phyloP scores from a whole-genome alignment of 805 yeast genomes.

The Barnettozyma pratensis region DNA sequence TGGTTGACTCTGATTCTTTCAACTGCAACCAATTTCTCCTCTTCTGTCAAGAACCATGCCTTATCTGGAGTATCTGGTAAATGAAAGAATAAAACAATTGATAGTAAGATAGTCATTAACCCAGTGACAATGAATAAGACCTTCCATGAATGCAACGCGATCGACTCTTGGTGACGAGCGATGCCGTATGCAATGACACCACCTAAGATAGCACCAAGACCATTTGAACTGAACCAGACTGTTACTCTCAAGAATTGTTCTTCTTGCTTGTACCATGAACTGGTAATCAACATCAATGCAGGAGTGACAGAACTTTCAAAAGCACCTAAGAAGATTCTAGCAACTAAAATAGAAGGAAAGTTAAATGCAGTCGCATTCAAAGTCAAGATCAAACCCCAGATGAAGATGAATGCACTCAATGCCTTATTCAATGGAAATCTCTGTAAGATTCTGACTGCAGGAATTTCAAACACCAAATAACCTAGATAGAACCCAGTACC shows the following conservation, averaged over 20 bases:
- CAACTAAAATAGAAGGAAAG: slow-evolving; percentile 34
- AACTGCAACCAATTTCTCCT: slow-evolving; percentile 43
- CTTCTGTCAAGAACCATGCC: slow-evolving; percentile 42
- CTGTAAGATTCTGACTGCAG: slow-evolving; percentile 44
- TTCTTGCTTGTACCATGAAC: slow-evolving; percentile 51
- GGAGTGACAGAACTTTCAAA: slow-evolving; percentile 54
- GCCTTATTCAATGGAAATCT: slow-evolving; percentile 52
- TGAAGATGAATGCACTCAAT: slow-evolving; percentile 40
- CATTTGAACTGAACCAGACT: slow-evolving; percentile 40
- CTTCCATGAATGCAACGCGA: slow-evolving; percentile 52
- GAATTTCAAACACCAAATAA: slow-evolving; percentile 52
- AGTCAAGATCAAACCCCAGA: slow-evolving; percentile 59
- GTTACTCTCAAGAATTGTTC: slow-evolving; percentile 40
- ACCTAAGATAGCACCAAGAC: slow-evolving; percentile 44
- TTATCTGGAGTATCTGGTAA: slow-evolving; percentile 51
- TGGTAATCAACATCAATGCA: slow-evolving; percentile 48
- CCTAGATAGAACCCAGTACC: slow-evolving; percentile 64
- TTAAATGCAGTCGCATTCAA: slow-evolving; percentile 42
- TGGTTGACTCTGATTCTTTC: slow-evolving; percentile 49
- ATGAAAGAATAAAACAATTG: slow-evolving; percentile 37
- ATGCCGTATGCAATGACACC: slow-evolving; percentile 53
- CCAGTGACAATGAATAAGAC: slow-evolving; percentile 58
- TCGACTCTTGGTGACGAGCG: slow-evolving; percentile 32
- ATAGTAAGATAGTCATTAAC: slow-evolving; percentile 42
- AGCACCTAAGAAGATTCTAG: slow-evolving; percentile 47